A percentile compares a stretch with the other conserved stretches of the same genome.
Conservation (phyloP, 306 rosid genomes). For the Casuarina equisetifolia region DNA sequence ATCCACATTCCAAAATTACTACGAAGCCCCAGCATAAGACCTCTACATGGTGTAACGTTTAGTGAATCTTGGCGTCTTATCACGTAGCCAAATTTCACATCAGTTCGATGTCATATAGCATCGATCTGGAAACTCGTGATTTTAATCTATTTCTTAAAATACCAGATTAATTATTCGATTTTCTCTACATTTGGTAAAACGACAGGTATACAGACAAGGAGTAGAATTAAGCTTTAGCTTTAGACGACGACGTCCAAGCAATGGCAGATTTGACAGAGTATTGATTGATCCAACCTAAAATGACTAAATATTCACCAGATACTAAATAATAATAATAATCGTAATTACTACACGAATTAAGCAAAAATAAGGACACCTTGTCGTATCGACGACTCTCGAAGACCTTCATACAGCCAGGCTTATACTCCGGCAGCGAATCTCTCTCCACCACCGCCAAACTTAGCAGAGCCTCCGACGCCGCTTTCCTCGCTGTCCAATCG, state of each 20-base stretch:
- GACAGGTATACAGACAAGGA: too few relatives aligned
- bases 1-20: constrained; percentile 25
- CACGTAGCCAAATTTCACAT: too few relatives aligned
- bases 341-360: not conserved
- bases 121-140: too few relatives aligned
- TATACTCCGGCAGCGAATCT: constrained; percentile 65
- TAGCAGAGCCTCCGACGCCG: constrained; percentile 75
- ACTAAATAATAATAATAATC: not conserved
- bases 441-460: constrained; percentile 65
- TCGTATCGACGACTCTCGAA: constrained; percentile 81
- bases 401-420: constrained; percentile 57
- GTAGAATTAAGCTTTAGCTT: too few relatives aligned
- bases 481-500: constrained; percentile 92
- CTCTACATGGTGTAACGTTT: not conserved
- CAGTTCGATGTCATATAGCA: too few relatives aligned
- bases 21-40: not conserved
- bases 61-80: not conserved
- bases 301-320: not conserved
- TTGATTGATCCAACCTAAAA: not conserved
- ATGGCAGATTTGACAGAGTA: too few relatives aligned
- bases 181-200: too few relatives aligned
- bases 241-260: too few relatives aligned
- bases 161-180: too few relatives aligned
- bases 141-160: too few relatives aligned
- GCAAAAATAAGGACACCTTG: constrained; percentile 40